A percentile compares a stretch with the other conserved stretches of the same genome.
Evolutionary conservation across 164 flowering plant species (phyloP).

Genomic region (Dillenia suffruticosa): DNA sequence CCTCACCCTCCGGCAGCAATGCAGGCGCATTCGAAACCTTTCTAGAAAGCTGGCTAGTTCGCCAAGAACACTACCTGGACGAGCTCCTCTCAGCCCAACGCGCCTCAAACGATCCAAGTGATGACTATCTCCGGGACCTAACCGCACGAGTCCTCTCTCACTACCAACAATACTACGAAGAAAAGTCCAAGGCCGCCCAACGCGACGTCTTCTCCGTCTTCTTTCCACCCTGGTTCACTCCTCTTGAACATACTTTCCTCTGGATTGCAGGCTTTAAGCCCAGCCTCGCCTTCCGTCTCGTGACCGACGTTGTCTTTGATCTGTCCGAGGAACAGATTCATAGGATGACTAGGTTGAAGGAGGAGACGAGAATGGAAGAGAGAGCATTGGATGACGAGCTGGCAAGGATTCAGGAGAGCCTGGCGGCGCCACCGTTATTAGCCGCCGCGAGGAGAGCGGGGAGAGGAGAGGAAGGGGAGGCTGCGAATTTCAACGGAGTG

Average conservation of each 20-base stretch:
- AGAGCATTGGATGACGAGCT: constrained; percentile 26
- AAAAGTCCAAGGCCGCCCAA: constrained; percentile 26
- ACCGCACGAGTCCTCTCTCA: constrained; percentile 35
- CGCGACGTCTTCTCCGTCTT: constrained; percentile 30
- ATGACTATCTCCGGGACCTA: constrained; percentile 20
- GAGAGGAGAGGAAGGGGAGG: constrained; percentile 15
- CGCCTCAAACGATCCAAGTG: constrained; percentile 2
- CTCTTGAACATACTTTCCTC: constrained; percentile 40
- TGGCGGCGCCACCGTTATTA: constrained; percentile 40
- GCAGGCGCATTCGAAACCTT: constrained; percentile 23
- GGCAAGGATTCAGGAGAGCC: constrained; percentile 54
- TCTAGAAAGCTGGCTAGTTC: constrained; percentile 35
- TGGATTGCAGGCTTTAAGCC: constrained; percentile 74
- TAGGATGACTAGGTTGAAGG: constrained; percentile 17
- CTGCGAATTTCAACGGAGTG: neutral
- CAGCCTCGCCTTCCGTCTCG: constrained; percentile 22
- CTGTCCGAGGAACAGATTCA: constrained; percentile 33
- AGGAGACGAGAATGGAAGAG: constrained; percentile 35
- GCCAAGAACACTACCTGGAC: constrained; percentile 37
- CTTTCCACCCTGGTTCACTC: constrained; percentile 45
- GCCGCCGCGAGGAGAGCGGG: constrained; percentile 18
- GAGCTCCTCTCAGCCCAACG: constrained; percentile 28
- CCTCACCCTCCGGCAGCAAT: neutral
- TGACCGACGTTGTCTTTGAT: constrained; percentile 22
- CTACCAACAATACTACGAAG: constrained; percentile 45